phyloP scores from a whole-genome alignment of 805 yeast species.

The Kluyveromyces siamensis region DNA sequence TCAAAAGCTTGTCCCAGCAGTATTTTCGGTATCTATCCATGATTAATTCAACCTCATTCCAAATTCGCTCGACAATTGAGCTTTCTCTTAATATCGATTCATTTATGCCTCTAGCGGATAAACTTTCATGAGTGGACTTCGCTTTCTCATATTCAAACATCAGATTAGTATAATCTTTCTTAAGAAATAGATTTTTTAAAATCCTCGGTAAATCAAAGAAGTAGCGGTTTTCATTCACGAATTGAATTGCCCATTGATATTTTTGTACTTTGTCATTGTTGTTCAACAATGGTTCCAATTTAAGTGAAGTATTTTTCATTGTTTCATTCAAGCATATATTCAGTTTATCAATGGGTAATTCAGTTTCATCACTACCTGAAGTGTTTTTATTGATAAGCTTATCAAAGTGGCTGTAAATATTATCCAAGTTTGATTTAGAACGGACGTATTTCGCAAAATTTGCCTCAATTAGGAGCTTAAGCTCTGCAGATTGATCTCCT shows the following conservation, averaged over 20 bases:
- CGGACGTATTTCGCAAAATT: slow-evolving; percentile 59
- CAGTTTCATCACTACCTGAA: slow-evolving; percentile 23
- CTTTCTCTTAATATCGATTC: slow-evolving; percentile 21
- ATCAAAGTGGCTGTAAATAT: slow-evolving; percentile 44
- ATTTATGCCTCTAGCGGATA: slow-evolving; percentile 7
- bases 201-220: slow-evolving; percentile 51
- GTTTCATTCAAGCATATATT: slow-evolving; percentile 40
- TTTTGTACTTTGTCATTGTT: slow-evolving; percentile 40
- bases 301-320: slow-evolving; percentile 41
- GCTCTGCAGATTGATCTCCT: slow-evolving; percentile 38
- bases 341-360: slow-evolving; percentile 27
- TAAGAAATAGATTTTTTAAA: slow-evolving; percentile 34
- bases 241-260: slow-evolving; percentile 39
- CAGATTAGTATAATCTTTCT: slow-evolving; percentile 49
- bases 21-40: slow-evolving; percentile 45
- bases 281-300: slow-evolving; percentile 52
- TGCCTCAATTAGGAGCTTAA: slow-evolving; percentile 43
- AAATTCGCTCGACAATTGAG: slow-evolving; percentile 40
- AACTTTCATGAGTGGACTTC: slow-evolving; percentile 19
- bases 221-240: slow-evolving; percentile 43
- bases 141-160: slow-evolving; percentile 51
- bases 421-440: slow-evolving; percentile 55
- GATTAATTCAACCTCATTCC: slow-evolving; percentile 46
- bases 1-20: slow-evolving; percentile 41
- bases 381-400: slow-evolving; percentile 14